Conservation (phyloP, 345 rosid genomes). For the Eucalyptus dawsonii region DNA sequence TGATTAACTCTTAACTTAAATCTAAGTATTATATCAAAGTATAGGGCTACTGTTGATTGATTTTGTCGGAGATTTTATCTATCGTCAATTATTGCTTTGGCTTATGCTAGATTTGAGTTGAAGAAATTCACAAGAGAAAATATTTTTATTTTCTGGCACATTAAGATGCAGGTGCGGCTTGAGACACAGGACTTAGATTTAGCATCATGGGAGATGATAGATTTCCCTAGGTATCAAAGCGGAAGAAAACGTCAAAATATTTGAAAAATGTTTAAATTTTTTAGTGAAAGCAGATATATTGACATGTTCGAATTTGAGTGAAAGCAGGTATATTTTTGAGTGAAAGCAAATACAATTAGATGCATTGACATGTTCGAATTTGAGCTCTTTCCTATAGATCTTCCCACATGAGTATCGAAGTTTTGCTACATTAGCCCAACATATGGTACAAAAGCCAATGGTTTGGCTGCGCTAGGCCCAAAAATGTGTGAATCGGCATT, state of each 20-base stretch:
- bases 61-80: neutral
- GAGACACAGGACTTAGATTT: neutral
- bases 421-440: neutral
- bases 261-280: neutral
- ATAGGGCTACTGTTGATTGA: neutral
- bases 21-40: neutral
- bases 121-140: neutral
- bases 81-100: neutral
- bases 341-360: neutral
- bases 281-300: neutral
- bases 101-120: neutral
- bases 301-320: neutral
- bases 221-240: neutral
- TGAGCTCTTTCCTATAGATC: neutral
- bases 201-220: neutral
- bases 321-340: too few relatives aligned
- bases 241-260: neutral
- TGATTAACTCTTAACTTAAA: neutral
- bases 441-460: neutral
- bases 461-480: neutral
- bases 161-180: neutral
- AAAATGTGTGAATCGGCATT: neutral
- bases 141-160: neutral
- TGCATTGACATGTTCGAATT: neutral
- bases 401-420: neutral